These are phyloP conservation scores for Myxozyma udenii DNA, from an alignment of 805 yeast species.

Conservation along the genomic window DNA sequence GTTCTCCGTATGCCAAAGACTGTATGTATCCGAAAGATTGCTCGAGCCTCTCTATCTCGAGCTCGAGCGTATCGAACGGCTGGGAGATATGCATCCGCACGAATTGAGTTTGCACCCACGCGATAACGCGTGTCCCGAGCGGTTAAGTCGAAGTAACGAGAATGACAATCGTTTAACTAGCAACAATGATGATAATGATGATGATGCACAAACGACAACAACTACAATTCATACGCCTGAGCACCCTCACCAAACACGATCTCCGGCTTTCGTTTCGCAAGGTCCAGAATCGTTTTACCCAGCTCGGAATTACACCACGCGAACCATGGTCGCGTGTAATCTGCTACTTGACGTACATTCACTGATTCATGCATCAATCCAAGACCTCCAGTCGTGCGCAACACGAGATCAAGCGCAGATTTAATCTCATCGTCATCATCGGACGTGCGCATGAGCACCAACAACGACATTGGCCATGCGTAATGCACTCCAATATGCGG, in stretches of 20 bases:
- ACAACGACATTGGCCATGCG: constrained; percentile 91
- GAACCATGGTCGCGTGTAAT: constrained; percentile 82
- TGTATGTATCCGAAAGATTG: too few relatives aligned
- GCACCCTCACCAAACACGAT: constrained; percentile 60
- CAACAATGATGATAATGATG: too few relatives aligned
- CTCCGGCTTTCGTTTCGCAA: constrained; percentile 71
- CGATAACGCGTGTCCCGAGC: too few relatives aligned
- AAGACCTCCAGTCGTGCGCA: constrained; percentile 63
- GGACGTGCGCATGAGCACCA: constrained; percentile 70
- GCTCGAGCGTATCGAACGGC: too few relatives aligned
- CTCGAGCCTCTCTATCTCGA: too few relatives aligned
- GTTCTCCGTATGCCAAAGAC: too few relatives aligned
- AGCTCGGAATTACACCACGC: constrained; percentile 93
- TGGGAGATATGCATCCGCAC: too few relatives aligned
- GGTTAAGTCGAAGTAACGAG: too few relatives aligned
- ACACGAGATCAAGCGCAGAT: constrained; percentile 48
- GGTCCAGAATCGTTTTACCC: constrained; percentile 77
- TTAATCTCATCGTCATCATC: constrained; percentile 67
- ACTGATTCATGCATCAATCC: constrained; percentile 86
- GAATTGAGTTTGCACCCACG: too few relatives aligned
- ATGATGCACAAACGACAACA: too few relatives aligned
- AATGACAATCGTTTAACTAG: too few relatives aligned
- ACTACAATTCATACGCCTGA: too few relatives aligned
- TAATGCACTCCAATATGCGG: constrained; percentile 79
- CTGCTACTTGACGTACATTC: constrained; percentile 52